These are phyloP conservation scores for Xylariaceae sp. DNA, from an alignment of 2,329 filamentous ascomycete species.

Conservation along the genomic window DNA sequence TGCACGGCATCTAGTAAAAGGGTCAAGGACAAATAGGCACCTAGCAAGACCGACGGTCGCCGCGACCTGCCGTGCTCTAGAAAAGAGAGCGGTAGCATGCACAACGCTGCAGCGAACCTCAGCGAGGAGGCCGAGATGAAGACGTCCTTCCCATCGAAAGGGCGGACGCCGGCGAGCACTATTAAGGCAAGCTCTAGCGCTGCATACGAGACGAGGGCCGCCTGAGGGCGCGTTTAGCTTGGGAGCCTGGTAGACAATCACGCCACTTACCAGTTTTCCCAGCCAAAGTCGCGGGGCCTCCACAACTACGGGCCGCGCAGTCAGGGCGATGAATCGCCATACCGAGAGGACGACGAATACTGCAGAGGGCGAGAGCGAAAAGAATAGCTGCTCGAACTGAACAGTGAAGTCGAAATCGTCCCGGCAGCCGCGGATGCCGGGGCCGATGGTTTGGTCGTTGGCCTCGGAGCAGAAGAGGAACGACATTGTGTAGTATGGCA, in stretches of 20 bases:
- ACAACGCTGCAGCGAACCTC: too few relatives aligned
- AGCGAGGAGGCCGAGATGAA: conserved; percentile 13
- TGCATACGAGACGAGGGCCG: conserved; percentile 13
- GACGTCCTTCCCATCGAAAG: conserved; percentile 4
- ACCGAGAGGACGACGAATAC: conserved; percentile 35
- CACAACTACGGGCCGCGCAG: conserved; percentile 31
- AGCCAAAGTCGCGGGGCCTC: conserved; percentile 31
- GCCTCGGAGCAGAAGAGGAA: conserved; percentile 13
- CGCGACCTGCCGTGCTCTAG: conserved; percentile 21
- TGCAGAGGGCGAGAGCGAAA: conserved; percentile 38
- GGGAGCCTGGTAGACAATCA: too few relatives aligned
- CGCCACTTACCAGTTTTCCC: conserved; percentile 31
- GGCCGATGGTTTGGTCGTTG: conserved; percentile 33
- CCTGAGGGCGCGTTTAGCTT: too few relatives aligned
- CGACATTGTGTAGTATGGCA: too few relatives aligned
- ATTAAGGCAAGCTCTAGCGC: conserved; percentile 15
- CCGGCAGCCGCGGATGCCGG: conserved; percentile 40
- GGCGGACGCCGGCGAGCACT: conserved; percentile 7
- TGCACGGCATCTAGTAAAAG: conserved; percentile 40
- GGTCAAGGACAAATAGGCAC: conserved; percentile 36
- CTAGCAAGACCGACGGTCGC: conserved; percentile 40
- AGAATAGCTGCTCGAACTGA: conserved; percentile 42
- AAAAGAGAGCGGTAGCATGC: conserved; percentile 17
- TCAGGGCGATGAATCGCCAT: conserved; percentile 30
- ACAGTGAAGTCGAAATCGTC: conserved; percentile 47